Conservation (phyloP, 2,329 filamentous ascomycete genomes). For the Diaporthe destruens region DNA sequence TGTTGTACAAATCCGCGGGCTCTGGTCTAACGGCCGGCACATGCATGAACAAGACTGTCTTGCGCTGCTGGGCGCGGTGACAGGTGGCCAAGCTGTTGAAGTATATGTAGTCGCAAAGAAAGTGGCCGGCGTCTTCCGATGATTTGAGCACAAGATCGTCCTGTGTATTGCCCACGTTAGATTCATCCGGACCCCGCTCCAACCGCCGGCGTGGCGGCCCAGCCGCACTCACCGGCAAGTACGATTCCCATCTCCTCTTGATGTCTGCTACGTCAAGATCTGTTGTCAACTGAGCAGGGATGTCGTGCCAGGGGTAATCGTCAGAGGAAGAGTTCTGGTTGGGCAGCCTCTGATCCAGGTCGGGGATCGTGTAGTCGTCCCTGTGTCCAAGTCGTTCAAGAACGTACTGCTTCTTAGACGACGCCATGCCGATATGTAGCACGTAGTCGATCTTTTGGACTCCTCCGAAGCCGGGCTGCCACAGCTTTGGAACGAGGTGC, state of each 20-base stretch:
- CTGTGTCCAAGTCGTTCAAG: conserved; percentile 79
- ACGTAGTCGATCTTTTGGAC: conserved; percentile 69
- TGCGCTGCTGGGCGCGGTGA: conserved; percentile 58
- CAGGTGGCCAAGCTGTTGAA: conserved; percentile 75
- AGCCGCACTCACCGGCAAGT: conserved; percentile 59
- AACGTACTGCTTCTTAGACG: conserved; percentile 73
- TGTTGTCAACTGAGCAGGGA: conserved; percentile 68
- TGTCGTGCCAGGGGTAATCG: conserved; percentile 67
- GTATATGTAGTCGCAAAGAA: conserved; percentile 84
- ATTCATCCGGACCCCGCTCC: not conserved
- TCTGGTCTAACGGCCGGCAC: conserved; percentile 83
- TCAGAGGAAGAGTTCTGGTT: conserved; percentile 54
- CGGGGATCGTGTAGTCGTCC: conserved; percentile 77
- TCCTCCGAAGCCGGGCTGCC: conserved; percentile 59
- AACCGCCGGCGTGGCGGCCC: not conserved
- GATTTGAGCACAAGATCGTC: conserved; percentile 63
- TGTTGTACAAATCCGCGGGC: conserved; percentile 68
- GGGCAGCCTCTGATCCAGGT: conserved; percentile 75
- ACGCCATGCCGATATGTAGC: conserved; percentile 85
- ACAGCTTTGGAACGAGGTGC: conserved; percentile 72
- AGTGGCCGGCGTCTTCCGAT: conserved; percentile 78
- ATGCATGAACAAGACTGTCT: conserved; percentile 77
- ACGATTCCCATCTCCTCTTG: conserved; percentile 65
- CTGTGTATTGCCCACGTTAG: conserved; percentile 46
- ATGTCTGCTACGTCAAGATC: conserved; percentile 71